Evolutionary conservation across 257 asterid species (phyloP).

Genomic region (Rubia yunnanensis): DNA sequence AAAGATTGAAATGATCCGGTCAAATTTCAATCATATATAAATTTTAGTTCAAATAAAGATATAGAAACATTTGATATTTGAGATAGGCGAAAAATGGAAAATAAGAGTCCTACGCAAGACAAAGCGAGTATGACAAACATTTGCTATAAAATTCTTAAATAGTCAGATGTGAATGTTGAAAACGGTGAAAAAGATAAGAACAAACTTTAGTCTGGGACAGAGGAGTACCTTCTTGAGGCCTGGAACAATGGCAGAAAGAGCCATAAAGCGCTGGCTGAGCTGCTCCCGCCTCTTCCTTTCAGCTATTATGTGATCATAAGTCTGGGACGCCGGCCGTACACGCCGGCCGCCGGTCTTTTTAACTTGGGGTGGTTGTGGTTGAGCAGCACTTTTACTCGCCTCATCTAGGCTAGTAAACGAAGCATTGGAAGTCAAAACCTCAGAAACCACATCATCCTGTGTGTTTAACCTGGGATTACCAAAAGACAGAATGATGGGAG

Average conservation of each 20-base stretch:
- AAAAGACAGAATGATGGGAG: conserved; percentile 16
- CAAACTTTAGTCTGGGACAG: too few species aligned
- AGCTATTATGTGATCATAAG: conserved; percentile 34
- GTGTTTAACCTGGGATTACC: conserved; percentile 8
- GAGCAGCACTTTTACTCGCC: neutral
- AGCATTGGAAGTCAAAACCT: conserved; percentile 7
- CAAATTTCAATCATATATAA: too few species aligned
- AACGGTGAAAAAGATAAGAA: too few species aligned
- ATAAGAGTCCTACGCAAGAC: too few species aligned
- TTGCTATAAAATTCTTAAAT: too few species aligned
- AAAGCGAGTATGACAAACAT: too few species aligned
- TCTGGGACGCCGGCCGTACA: conserved; percentile 27
- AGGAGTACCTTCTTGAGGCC: conserved; percentile 38
- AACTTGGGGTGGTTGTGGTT: neutral
- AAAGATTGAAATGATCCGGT: too few species aligned
- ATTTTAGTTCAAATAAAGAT: too few species aligned
- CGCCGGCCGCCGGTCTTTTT: conserved; percentile 25
- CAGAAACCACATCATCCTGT: conserved; percentile 8
- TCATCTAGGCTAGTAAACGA: conserved; percentile 8
- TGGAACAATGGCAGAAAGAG: conserved; percentile 35
- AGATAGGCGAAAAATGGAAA: too few species aligned
- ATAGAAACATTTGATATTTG: too few species aligned
- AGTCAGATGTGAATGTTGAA: neutral
- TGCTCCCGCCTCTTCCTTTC: conserved; percentile 40
- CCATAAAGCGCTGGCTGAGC: conserved; percentile 29